These are phyloP conservation scores for Rubroboletus satanas DNA, from an alignment of 768 basidiomycete species.

Conservation along the genomic window DNA sequence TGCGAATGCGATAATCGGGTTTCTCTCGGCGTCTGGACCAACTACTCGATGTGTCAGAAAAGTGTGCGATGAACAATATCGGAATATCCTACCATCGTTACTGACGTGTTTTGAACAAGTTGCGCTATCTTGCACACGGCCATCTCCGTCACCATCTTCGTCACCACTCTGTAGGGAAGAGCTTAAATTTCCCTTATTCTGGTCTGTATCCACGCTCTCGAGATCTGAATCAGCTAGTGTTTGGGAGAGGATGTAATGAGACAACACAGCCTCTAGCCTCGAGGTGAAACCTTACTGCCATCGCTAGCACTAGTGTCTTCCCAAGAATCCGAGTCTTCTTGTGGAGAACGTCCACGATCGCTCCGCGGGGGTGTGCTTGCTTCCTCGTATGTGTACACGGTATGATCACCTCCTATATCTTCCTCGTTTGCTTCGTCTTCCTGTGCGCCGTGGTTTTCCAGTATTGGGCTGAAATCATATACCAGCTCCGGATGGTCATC, in stretches of 20 bases:
- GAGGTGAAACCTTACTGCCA: background rate
- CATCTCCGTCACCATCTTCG: background rate
- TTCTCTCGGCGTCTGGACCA: background rate
- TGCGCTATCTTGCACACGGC: background rate
- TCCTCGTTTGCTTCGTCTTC: background rate
- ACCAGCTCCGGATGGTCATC: background rate
- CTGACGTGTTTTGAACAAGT: background rate
- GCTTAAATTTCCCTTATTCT: background rate
- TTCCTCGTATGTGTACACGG: background rate
- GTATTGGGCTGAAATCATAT: background rate
- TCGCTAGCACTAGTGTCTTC: background rate
- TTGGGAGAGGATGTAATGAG: background rate
- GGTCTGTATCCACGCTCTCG: background rate
- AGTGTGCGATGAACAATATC: background rate
- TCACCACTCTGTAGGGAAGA: background rate
- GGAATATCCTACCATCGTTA: background rate
- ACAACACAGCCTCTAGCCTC: background rate
- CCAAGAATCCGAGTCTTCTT: slow-evolving; percentile 1
- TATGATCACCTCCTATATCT: background rate
- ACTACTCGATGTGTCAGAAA: background rate
- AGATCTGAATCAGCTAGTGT: background rate
- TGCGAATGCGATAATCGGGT: background rate
- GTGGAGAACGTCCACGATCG: background rate
- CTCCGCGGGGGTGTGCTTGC: background rate
- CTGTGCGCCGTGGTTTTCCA: background rate